phyloP scores from a whole-genome alignment of 2,329 filamentous ascomycete species.

The Ceratocystis ficicola region DNA sequence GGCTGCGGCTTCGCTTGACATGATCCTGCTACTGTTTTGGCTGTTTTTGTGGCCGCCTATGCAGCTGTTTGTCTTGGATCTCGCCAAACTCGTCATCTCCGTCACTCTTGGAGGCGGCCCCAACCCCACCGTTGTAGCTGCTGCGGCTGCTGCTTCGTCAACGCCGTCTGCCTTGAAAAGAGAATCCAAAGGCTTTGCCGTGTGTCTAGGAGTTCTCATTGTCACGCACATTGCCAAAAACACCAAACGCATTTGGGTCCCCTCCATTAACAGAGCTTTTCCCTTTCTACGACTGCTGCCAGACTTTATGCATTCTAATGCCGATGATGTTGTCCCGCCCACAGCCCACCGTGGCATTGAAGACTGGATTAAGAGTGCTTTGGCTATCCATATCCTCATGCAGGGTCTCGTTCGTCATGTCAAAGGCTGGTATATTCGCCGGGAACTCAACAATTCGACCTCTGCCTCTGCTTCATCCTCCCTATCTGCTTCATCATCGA shows the following conservation, averaged over 20 bases:
- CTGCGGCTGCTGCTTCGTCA: constrained; percentile 2
- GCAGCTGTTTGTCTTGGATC: constrained; percentile 76
- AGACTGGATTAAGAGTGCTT: constrained; percentile 50
- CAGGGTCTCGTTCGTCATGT: constrained; percentile 61
- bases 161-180: constrained; percentile 43
- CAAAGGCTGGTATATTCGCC: constrained; percentile 53
- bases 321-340: not conserved
- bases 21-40: constrained; percentile 73
- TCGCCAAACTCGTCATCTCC: constrained; percentile 87
- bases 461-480: constrained; percentile 23
- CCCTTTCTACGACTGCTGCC: constrained; percentile 11
- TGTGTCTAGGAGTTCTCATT: constrained; percentile 14
- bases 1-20: constrained; percentile 73
- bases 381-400: constrained; percentile 63
- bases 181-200: constrained; percentile 36
- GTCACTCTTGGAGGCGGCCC: constrained; percentile 65
- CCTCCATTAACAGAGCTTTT: constrained; percentile 14
- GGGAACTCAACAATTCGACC: constrained; percentile 41
- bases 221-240: constrained; percentile 14
- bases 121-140: constrained; percentile 30
- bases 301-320: constrained; percentile 18
- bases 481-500: not conserved
- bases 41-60: constrained; percentile 76
- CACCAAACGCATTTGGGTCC: constrained; percentile 19
- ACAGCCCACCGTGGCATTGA: constrained; percentile 10